phyloP scores from a whole-genome alignment of 768 basidiomycete genomes.

The Auricularia heimuer region DNA sequence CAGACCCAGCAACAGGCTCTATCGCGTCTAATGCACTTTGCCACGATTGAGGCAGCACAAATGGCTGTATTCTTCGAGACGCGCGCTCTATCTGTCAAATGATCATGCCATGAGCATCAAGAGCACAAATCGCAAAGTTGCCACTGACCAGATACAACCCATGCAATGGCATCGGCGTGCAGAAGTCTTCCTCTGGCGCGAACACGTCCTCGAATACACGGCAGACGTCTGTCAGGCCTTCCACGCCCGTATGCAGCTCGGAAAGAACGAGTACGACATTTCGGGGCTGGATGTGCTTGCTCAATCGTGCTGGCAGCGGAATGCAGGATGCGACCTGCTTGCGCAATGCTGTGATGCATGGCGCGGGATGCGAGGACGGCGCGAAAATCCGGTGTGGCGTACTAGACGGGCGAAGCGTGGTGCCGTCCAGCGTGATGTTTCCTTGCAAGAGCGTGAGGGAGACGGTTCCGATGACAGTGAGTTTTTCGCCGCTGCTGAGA shows the following conservation, averaged over 20 bases:
- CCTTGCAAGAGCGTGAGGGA: conserved; percentile 53
- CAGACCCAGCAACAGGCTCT: background rate
- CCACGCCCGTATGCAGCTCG: conserved; percentile 48
- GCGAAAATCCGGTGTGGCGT: conserved; percentile 53
- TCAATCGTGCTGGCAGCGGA: conserved; percentile 8
- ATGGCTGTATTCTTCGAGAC: conserved; percentile 20
- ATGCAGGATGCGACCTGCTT: background rate
- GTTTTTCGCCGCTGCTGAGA: conserved; percentile 37
- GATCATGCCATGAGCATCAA: background rate
- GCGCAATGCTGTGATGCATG: conserved; percentile 30
- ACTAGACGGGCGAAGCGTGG: conserved; percentile 20
- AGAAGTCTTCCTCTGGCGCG: conserved; percentile 32
- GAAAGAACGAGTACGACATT: conserved; percentile 41
- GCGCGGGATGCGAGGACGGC: conserved; percentile 70
- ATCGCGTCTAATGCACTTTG: conserved; percentile 17
- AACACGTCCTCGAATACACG: conserved; percentile 56
- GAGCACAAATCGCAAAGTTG: conserved; percentile 32
- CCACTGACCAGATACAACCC: conserved; percentile 40
- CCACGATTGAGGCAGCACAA: conserved; percentile 29
- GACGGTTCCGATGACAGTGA: conserved; percentile 64
- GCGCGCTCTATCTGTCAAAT: background rate
- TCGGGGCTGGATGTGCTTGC: conserved; percentile 12
- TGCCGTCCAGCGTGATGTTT: conserved; percentile 47
- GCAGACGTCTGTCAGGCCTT: conserved; percentile 56
- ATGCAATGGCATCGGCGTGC: conserved; percentile 25